Percentiles rank a stretch among this genome's conserved stretches.
Evolutionary conservation across 768 basidiomycete species (phyloP).

Genomic region (Tylopilus cervinicoccineus): DNA sequence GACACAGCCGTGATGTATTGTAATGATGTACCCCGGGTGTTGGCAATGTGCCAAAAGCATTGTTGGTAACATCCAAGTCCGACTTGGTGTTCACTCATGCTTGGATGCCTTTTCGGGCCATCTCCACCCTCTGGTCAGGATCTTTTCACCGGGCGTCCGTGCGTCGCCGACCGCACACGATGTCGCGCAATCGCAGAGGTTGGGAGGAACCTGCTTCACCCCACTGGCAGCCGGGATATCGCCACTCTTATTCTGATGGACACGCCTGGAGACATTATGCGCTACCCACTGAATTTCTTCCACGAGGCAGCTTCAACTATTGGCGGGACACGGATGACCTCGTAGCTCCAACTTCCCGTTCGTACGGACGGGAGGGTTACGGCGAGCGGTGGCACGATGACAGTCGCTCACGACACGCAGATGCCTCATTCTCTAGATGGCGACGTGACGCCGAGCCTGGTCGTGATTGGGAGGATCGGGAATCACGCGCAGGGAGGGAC

Average conservation of each 20-base stretch:
- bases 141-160: constrained; percentile 3
- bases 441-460: constrained; percentile 2
- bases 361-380: constrained; percentile 4
- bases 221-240: constrained; percentile 1
- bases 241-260: constrained; percentile 7
- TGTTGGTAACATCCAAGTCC: too few relatives aligned
- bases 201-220: constrained; percentile 12
- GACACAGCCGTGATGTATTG: too few relatives aligned
- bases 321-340: constrained; percentile 23
- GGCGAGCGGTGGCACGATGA: constrained; percentile 12
- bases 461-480: constrained; percentile 5
- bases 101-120: too few relatives aligned
- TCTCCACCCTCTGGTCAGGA: too few relatives aligned
- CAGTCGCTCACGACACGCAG: constrained; percentile 7
- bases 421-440: constrained; percentile 10
- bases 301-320: constrained; percentile 18
- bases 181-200: constrained; percentile 14
- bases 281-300: background rate
- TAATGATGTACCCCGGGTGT: too few relatives aligned
- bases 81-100: too few relatives aligned
- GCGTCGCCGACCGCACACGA: constrained; percentile 9
- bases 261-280: constrained; percentile 8
- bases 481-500: constrained; percentile 7
- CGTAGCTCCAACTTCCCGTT: background rate
- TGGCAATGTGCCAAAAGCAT: too few relatives aligned